Conservation (phyloP, 192 early-diverging fungal genomes). For the Linnemannia hyalina region DNA sequence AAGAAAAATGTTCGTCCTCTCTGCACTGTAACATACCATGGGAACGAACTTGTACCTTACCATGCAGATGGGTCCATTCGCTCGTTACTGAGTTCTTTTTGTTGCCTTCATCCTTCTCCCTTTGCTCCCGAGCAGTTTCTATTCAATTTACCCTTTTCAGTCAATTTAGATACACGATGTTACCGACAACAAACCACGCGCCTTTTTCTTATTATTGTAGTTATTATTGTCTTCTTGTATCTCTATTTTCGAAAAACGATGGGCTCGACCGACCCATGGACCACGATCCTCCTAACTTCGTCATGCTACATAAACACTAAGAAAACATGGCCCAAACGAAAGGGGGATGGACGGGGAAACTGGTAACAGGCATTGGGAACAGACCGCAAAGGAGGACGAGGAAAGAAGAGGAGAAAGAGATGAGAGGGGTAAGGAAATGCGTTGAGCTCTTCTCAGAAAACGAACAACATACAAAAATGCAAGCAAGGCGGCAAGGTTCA, state of each 20-base stretch:
- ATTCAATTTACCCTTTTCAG: neutral
- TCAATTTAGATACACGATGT: neutral
- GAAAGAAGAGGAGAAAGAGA: neutral
- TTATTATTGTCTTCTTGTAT: neutral
- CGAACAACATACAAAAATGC: neutral
- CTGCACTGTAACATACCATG: neutral
- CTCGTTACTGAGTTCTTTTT: neutral
- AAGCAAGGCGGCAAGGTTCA: neutral
- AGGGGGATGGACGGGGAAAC: neutral
- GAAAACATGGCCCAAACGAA: neutral
- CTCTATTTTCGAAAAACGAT: neutral
- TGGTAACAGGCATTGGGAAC: neutral
- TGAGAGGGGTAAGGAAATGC: neutral
- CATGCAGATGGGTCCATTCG: conserved; percentile 1
- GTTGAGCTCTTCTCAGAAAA: neutral
- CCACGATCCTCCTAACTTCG: neutral
- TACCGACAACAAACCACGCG: neutral
- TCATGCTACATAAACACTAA: neutral
- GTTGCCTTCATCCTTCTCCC: neutral
- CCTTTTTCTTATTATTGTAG: neutral
- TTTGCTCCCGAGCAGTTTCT: neutral
- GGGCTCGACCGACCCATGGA: neutral
- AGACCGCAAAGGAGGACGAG: neutral
- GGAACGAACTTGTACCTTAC: neutral
- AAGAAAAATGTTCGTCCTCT: neutral